Base-by-base conservation (phyloP, 1,284 basidiomycete genomes). In the Cystobasidium pallidum region DNA sequence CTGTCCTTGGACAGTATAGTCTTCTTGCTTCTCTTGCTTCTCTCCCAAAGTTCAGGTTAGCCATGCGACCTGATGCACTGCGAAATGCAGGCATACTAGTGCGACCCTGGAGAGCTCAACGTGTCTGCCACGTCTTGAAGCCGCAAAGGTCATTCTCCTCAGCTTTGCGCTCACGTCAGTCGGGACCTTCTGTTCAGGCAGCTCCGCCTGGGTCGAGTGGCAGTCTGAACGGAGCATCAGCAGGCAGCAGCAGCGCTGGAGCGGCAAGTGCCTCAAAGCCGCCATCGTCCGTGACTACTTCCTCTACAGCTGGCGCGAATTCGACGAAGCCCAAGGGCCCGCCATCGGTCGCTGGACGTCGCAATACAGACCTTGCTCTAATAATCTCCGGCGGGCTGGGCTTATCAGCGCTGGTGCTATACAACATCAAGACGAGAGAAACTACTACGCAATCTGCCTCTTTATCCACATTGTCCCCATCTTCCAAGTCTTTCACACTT, bases 301-400 rank as follows among this genome's bases (percentile, higher is more conserved):
- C 59, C 2, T n/a, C 68, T 24, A 17, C 59, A 21, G 34, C 68
- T 19, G 6, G 57, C 10, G 19, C 45, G 10, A 10, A 32, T 2
- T 49, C 67, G 6, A 19, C 45, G 10, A 61, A 58, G 34, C 19
- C 24, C 3, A 54, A 54, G 30, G 51, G 41, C 30, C 68, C 68
- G 19, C 39, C 68, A 13, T 63, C 68, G 13, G 30, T 51, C 4
- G 30, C 68, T n/a, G 49, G 68, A 28, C 59, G 68, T 21, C 59
- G 59, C 28, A 57, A 58, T 45, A 71, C 68, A n/a, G 68, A 71
- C 57, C 61, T 71, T 15, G 68, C 68, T 1, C 59, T 71, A 32
- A 71, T 71, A 28, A 34, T 71, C 59, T 39, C 49, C 7, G 68
- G 68, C 26, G 59, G 45, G n/a, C 51, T 71, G 15, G 61, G 59